phyloP scores from a whole-genome alignment of 2,329 filamentous ascomycete genomes.

The Periconia sp. region DNA sequence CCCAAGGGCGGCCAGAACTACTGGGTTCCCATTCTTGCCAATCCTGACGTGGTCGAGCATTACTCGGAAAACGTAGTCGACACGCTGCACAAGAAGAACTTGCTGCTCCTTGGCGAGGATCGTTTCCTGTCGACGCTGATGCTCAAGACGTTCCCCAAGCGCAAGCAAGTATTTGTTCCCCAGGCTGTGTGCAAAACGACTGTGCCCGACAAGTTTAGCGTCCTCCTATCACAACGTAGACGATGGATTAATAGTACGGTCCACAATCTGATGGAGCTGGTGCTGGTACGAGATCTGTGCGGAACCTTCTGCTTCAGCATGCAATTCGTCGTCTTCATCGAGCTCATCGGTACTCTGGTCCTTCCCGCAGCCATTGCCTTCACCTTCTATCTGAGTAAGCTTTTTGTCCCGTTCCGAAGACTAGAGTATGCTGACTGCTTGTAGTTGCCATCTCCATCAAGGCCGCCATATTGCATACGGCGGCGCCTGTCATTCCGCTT shows the following conservation, averaged over 20 bases:
- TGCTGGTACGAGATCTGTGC: slow-evolving; percentile 93
- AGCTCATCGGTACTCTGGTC: slow-evolving; percentile 91
- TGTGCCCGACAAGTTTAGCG: slow-evolving; percentile 89
- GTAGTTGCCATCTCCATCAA: slow-evolving; percentile 84
- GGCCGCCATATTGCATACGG: slow-evolving; percentile 60
- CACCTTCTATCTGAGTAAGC: slow-evolving; percentile 91
- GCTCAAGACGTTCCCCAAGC: slow-evolving; percentile 98
- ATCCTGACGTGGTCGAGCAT: slow-evolving; percentile 97
- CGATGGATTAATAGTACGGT: slow-evolving; percentile 99
- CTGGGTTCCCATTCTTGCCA: slow-evolving; percentile 98
- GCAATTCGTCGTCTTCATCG: slow-evolving; percentile 98
- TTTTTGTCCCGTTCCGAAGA: slow-evolving; percentile 29
- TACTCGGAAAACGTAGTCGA: slow-evolving; percentile 99
- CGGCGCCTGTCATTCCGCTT: slow-evolving; percentile 84
- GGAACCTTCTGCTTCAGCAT: slow-evolving; percentile 99
- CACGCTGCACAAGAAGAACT: slow-evolving; percentile 96
- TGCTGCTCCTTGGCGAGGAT: slow-evolving; percentile 90
- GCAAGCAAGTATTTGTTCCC: slow-evolving; percentile 97
- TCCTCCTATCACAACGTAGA: slow-evolving; percentile 90
- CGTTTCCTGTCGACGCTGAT: slow-evolving; percentile 95
- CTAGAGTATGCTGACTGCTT: slow-evolving; percentile 29
- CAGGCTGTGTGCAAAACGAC: slow-evolving; percentile 99
- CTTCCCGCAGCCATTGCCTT: slow-evolving; percentile 96
- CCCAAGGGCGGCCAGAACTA: slow-evolving; percentile 99
- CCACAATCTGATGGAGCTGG: slow-evolving; percentile 97